These are phyloP conservation scores for Fraxinus sp. DNA, from an alignment of 305 asterid genomes.

Conservation along the genomic window DNA sequence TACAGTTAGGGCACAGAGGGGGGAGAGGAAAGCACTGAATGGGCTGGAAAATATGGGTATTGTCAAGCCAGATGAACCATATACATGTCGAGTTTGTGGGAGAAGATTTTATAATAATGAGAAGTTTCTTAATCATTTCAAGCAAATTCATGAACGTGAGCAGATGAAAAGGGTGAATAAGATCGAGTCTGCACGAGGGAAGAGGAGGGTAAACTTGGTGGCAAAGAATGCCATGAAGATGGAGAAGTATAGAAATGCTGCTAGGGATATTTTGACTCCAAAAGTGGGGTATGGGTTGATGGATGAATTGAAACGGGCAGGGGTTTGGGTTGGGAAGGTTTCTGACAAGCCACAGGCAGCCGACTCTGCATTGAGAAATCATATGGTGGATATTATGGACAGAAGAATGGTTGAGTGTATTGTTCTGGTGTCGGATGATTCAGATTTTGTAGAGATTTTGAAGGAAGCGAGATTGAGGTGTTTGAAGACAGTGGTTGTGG, in stretches of 20 bases:
- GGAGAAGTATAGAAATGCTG: slow-evolving; percentile 80
- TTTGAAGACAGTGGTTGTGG: slow-evolving; percentile 77
- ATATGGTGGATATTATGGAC: slow-evolving; percentile 79
- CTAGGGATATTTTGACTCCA: slow-evolving; percentile 65
- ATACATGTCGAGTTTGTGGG: slow-evolving; percentile 76
- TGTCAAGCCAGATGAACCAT: slow-evolving; percentile 56
- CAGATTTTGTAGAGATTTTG: slow-evolving; percentile 64
- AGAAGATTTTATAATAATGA: slow-evolving; percentile 68
- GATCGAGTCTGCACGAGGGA: slow-evolving; percentile 82
- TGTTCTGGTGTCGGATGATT: slow-evolving; percentile 83
- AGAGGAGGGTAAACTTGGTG: slow-evolving; percentile 67
- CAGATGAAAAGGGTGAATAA: slow-evolving; percentile 67
- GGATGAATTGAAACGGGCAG: slow-evolving; percentile 75
- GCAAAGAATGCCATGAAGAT: slow-evolving; percentile 71
- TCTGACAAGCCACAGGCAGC: slow-evolving; percentile 76
- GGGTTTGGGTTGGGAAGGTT: slow-evolving; percentile 72
- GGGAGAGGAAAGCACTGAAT: slow-evolving; percentile 50
- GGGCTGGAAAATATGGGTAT: slow-evolving; percentile 53
- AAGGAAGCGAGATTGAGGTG: slow-evolving; percentile 77
- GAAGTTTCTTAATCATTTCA: slow-evolving; percentile 67
- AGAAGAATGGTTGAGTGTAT: slow-evolving; percentile 55
- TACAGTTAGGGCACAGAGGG: slow-evolving; percentile 46
- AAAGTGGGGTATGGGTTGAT: slow-evolving; percentile 71
- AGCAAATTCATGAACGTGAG: slow-evolving; percentile 78
- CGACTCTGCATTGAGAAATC: slow-evolving; percentile 61